phyloP scores from a whole-genome alignment of 345 rosid genomes.

The Tarenaya hassleriana region DNA sequence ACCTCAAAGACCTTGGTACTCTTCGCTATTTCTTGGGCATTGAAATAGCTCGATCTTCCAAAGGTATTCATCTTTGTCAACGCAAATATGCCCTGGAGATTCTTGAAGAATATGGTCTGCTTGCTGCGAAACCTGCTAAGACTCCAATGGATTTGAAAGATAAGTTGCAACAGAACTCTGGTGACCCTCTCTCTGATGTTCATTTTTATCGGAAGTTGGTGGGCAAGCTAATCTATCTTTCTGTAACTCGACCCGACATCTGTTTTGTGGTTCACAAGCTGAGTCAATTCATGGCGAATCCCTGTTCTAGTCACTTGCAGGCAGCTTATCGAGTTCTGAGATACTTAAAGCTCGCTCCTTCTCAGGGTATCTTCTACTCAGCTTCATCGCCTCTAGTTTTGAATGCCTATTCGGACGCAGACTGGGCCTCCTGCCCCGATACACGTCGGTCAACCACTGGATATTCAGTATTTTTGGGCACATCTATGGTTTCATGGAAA shows the following conservation, averaged over 20 bases:
- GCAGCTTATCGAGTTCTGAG: background rate
- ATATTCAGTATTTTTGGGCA: background rate
- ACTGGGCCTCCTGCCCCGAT: background rate
- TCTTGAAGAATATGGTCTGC: background rate
- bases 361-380: background rate
- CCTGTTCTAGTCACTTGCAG: background rate
- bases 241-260: background rate
- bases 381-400: background rate
- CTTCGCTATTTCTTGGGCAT: background rate
- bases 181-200: background rate
- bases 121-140: background rate
- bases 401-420: background rate
- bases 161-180: background rate
- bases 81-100: background rate
- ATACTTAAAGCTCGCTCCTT: background rate
- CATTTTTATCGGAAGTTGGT: background rate
- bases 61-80: background rate
- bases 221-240: background rate
- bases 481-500: background rate
- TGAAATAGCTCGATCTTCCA: background rate
- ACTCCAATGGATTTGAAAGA: background rate
- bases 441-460: background rate
- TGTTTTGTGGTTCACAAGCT: background rate
- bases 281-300: background rate
- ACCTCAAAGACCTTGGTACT: background rate